Percentiles rank a stretch among this genome's conserved stretches.
These are phyloP conservation scores for Puccinia horiana DNA, from an alignment of 1,284 basidiomycete species.

Conservation along the genomic window DNA sequence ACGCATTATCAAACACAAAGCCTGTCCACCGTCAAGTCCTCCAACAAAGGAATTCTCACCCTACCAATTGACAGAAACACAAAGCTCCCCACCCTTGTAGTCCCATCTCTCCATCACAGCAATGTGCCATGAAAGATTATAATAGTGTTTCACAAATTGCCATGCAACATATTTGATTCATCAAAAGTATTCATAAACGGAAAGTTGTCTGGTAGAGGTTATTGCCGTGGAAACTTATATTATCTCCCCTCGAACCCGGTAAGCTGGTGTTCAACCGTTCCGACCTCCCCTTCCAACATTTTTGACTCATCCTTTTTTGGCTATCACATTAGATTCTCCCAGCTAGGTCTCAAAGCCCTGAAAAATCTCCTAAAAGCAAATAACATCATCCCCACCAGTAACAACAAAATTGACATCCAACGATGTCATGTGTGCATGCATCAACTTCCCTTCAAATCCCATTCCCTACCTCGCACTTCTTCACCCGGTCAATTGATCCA, in stretches of 20 bases:
- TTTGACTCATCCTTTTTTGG: not conserved
- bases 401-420: slow-evolving; percentile 23
- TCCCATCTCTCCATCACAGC: no score
- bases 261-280: not conserved
- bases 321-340: not conserved
- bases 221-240: not conserved
- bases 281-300: not conserved
- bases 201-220: no score
- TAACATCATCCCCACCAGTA: not conserved
- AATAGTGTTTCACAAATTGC: no score
- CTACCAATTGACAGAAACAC: no score
- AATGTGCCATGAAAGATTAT: no score
- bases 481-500: not conserved
- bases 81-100: no score
- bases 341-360: slow-evolving; percentile 6
- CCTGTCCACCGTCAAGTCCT: no score
- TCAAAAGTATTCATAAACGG: no score
- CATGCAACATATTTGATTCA: no score
- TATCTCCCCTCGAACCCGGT: not conserved
- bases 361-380: not conserved
- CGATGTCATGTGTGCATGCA: not conserved
- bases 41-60: no score
- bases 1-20: no score
- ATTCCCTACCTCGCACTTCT: not conserved
- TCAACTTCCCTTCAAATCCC: not conserved